Conservation (phyloP, 2,329 filamentous ascomycete species). For the Talaromyces funiculosus region DNA sequence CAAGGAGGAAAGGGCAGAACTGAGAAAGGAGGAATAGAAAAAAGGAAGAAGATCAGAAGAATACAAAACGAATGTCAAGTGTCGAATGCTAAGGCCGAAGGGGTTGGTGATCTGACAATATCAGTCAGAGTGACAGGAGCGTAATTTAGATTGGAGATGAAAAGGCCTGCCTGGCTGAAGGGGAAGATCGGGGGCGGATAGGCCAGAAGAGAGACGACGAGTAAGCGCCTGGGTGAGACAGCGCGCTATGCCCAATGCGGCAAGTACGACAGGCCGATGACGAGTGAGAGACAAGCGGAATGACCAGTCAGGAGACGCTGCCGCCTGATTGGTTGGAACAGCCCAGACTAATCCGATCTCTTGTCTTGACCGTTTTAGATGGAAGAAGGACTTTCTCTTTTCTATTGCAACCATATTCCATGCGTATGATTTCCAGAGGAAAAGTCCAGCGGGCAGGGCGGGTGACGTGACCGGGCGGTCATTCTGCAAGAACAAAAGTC, state of each 20-base stretch:
- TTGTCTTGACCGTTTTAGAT: too few relatives aligned
- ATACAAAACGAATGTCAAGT: conserved; percentile 12
- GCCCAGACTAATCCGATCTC: too few relatives aligned
- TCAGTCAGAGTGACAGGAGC: too few relatives aligned
- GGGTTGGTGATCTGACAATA: neutral
- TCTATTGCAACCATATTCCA: too few relatives aligned
- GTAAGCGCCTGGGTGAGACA: neutral
- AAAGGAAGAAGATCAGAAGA: neutral
- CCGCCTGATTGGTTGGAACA: conserved; percentile 10
- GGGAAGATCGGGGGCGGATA: neutral
- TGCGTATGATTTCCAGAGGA: too few relatives aligned
- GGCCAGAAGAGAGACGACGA: neutral
- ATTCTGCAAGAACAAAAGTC: neutral
- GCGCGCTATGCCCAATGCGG: neutral
- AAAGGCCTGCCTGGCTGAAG: neutral
- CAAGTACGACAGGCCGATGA: conserved; percentile 4
- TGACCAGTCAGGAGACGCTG: neutral
- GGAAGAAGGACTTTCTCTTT: too few relatives aligned
- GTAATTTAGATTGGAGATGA: neutral
- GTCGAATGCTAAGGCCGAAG: neutral
- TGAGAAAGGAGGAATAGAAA: neutral
- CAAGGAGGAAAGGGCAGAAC: neutral
- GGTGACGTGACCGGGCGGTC: neutral
- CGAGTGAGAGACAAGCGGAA: neutral
- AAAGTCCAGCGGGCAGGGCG: too few relatives aligned